Conservation (phyloP, 768 basidiomycete species). For the Podaxis pistillaris region DNA sequence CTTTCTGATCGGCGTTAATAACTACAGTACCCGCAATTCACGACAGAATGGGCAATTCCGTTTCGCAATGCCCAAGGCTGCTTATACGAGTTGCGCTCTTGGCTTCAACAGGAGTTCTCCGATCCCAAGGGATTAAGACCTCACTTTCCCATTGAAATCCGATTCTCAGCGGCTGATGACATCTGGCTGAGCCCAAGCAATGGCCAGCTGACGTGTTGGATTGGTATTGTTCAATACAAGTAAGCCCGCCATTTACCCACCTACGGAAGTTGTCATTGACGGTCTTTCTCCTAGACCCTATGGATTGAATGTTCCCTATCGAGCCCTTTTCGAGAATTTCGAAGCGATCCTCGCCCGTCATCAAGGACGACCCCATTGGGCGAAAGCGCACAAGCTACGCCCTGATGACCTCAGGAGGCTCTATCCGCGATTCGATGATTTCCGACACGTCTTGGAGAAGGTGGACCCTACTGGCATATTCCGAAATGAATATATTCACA, state of each 20-base stretch:
- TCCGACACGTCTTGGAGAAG: conserved; percentile 57
- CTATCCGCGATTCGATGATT: conserved; percentile 85
- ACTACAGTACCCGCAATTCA: conserved; percentile 91
- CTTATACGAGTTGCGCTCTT: conserved; percentile 66
- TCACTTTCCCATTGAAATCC: conserved; percentile 92
- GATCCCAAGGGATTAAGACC: conserved; percentile 76
- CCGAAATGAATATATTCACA: conserved; percentile 84
- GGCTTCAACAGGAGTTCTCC: conserved; percentile 65
- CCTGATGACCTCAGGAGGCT: conserved; percentile 60
- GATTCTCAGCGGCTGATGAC: conserved; percentile 85
- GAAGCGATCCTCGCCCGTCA: conserved; percentile 68
- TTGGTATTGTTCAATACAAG: conserved; percentile 98
- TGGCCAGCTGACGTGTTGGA: conserved; percentile 81
- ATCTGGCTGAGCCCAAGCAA: conserved; percentile 93
- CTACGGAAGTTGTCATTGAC: conserved; percentile 9
- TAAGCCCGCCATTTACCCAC: conserved; percentile 35
- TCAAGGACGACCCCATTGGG: conserved; percentile 93
- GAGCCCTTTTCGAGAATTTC: conserved; percentile 70
- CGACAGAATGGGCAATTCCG: conserved; percentile 94
- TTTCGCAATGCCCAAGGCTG: conserved; percentile 63
- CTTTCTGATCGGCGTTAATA: conserved; percentile 6
- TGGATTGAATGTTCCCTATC: conserved; percentile 79
- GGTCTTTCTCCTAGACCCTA: conserved; percentile 64
- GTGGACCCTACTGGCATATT: conserved; percentile 79
- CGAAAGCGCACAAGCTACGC: conserved; percentile 79